phyloP scores from a whole-genome alignment of 2,329 filamentous ascomycete genomes.

The Phyllosticta capitalensis region DNA sequence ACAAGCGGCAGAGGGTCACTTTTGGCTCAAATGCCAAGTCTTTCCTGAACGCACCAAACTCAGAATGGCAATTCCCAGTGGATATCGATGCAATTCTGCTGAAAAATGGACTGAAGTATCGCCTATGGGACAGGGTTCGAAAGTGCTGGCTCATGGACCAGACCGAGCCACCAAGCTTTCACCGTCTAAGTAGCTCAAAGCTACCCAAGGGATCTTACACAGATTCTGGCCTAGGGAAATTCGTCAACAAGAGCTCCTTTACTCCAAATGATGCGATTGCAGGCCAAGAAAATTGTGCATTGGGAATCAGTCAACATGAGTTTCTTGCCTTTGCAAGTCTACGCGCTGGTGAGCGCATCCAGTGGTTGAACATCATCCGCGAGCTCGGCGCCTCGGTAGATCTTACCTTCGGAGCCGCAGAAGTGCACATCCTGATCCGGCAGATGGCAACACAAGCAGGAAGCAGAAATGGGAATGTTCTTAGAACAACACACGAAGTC shows the following conservation, averaged over 20 bases:
- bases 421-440: not conserved
- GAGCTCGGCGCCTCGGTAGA: conserved; percentile 1
- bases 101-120: conserved; percentile 33
- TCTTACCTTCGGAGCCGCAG: not conserved
- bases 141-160: not conserved
- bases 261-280: conserved; percentile 3
- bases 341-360: conserved; percentile 7
- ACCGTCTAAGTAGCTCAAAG: not conserved
- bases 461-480: not conserved
- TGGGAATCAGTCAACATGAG: not conserved
- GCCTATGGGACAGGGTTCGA: conserved; percentile 14
- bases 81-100: conserved; percentile 29
- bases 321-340: conserved; percentile 8
- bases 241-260: not conserved
- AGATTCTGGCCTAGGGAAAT: not conserved
- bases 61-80: conserved; percentile 13
- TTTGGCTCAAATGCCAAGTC: not conserved
- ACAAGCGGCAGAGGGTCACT: not conserved
- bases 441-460: conserved; percentile 8
- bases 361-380: conserved; percentile 11
- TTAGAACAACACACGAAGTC: conserved; percentile 1
- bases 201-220: not conserved
- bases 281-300: not conserved
- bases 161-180: not conserved
- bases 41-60: conserved; percentile 22